Evolutionary conservation across 495 filamentous ascomycete genomes (phyloP).

Genomic region (Aspergillus heteromorphus): DNA sequence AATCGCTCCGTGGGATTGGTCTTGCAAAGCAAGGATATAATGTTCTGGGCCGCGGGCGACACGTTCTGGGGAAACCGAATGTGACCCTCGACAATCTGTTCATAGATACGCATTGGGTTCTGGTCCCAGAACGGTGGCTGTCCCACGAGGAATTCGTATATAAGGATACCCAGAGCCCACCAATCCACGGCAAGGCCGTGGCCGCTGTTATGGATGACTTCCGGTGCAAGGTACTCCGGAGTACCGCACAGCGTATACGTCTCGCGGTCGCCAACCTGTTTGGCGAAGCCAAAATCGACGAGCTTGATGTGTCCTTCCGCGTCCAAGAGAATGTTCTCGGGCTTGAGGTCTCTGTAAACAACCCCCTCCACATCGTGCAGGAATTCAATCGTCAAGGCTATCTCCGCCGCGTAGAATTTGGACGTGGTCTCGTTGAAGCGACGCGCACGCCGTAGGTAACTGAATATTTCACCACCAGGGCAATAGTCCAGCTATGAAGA

Average conservation of each 20-base stretch:
- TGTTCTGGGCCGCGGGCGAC: slow-evolving; percentile 70
- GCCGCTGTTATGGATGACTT: slow-evolving; percentile 92
- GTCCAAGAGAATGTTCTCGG: slow-evolving; percentile 92
- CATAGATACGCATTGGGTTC: slow-evolving; percentile 95
- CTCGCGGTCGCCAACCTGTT: slow-evolving; percentile 56
- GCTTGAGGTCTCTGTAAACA: slow-evolving; percentile 93
- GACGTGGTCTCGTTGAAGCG: slow-evolving; percentile 82
- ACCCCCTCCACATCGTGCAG: slow-evolving; percentile 80
- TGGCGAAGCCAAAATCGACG: slow-evolving; percentile 98
- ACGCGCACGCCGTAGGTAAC: slow-evolving; percentile 77
- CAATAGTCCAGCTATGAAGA: slow-evolving; percentile 69
- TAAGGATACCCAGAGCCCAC: slow-evolving; percentile 95
- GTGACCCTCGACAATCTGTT: slow-evolving; percentile 49
- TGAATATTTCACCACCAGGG: slow-evolving; percentile 93
- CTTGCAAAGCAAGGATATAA: slow-evolving; percentile 81
- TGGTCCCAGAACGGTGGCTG: slow-evolving; percentile 97
- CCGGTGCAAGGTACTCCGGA: slow-evolving; percentile 92
- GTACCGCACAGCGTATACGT: slow-evolving; percentile 97
- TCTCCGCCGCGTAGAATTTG: slow-evolving; percentile 93
- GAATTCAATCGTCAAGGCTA: slow-evolving; percentile 86
- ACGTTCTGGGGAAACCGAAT: slow-evolving; percentile 46
- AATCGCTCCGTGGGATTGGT: slow-evolving; percentile 82
- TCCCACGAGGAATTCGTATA: slow-evolving; percentile 93
- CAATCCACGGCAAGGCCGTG: slow-evolving; percentile 97
- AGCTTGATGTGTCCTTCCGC: slow-evolving; percentile 90